Conservation (phyloP, 768 basidiomycete species). For the Leccinum subgranulosum region DNA sequence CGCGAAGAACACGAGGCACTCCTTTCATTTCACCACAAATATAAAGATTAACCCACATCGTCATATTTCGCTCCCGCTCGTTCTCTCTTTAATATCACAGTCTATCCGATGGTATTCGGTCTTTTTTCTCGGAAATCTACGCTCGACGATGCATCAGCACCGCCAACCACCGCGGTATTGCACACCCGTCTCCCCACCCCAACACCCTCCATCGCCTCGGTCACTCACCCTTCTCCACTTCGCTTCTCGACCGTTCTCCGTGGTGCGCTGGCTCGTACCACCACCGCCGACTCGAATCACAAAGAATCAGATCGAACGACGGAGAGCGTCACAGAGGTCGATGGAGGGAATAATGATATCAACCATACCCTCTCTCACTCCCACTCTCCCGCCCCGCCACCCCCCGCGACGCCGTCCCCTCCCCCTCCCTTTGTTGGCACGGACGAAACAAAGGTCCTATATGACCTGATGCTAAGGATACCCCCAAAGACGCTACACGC, state of each 20-base stretch:
- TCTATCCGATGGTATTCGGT: constrained; percentile 37
- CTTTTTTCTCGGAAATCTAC: constrained; percentile 38
- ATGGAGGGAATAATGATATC: background rate
- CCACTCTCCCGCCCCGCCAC: constrained; percentile 18
- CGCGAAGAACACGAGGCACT: constrained; percentile 23
- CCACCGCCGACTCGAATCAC: constrained; percentile 18
- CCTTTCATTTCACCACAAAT: constrained; percentile 9
- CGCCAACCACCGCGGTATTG: background rate
- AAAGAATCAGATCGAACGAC: constrained; percentile 14
- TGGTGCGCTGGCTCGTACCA: constrained; percentile 15
- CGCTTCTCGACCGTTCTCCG: constrained; percentile 18
- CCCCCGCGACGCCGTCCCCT: constrained; percentile 31
- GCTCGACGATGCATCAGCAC: constrained; percentile 6
- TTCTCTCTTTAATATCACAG: constrained; percentile 13
- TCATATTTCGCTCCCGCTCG: background rate
- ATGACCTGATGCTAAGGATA: constrained; percentile 52
- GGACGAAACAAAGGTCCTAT: constrained; percentile 43
- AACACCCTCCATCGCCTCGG: constrained; percentile 46
- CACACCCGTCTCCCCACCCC: constrained; percentile 48
- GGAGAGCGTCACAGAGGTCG: constrained; percentile 5
- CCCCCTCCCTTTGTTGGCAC: constrained; percentile 32
- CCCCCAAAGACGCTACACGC: constrained; percentile 66
- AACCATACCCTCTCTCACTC: background rate
- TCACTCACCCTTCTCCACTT: constrained; percentile 21
- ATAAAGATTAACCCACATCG: constrained; percentile 8